These are phyloP conservation scores for Alternaria brassicicola DNA, from an alignment of 2,329 filamentous ascomycete species.

Conservation along the genomic window DNA sequence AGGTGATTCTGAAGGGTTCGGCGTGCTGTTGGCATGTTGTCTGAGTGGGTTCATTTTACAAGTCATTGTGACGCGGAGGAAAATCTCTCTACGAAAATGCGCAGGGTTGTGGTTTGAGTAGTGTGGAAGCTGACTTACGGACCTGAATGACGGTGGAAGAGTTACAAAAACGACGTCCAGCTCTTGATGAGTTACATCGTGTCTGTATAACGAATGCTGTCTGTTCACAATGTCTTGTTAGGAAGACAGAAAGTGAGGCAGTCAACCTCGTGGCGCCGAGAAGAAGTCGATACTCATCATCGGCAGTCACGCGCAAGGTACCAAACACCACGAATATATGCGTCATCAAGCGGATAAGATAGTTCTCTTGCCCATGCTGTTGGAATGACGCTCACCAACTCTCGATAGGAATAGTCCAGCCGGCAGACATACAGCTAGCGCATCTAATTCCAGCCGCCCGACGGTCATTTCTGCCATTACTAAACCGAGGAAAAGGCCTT, in stretches of 20 bases:
- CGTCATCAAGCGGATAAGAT: neutral
- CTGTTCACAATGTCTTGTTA: neutral
- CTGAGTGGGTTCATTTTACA: neutral
- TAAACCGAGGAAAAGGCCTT: neutral
- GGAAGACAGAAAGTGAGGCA: neutral
- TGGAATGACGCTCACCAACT: accelerated
- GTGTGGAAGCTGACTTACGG: neutral
- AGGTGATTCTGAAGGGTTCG: neutral
- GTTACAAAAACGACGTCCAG: neutral
- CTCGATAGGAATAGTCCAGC: neutral
- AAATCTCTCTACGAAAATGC: no score
- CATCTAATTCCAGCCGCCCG: neutral
- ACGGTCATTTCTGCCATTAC: neutral
- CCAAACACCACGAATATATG: neutral
- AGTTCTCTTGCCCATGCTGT: accelerated
- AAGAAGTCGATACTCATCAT: neutral
- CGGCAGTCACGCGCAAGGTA: accelerated
- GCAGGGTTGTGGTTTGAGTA: neutral
- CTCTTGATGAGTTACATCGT: accelerated
- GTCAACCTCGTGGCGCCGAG: accelerated
- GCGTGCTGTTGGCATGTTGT: neutral
- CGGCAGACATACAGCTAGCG: neutral
- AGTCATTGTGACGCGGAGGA: neutral
- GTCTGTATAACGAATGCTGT: neutral
- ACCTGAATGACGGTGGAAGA: no score